Conservation (phyloP, 208 protist genomes). For the Trypanosoma rangeli region DNA sequence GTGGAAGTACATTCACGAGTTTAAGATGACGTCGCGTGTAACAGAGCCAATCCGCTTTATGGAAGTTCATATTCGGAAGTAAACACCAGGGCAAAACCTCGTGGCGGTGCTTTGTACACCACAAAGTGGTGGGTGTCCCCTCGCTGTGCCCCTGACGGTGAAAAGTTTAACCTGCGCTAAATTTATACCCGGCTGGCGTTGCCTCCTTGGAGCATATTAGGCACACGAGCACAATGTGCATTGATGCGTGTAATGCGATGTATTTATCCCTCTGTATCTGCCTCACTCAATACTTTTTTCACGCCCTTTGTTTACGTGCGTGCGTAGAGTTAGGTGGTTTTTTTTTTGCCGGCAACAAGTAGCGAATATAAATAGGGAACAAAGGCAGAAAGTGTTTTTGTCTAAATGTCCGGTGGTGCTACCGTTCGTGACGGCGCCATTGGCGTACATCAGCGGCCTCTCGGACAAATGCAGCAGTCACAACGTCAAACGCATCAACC, state of each 20-base stretch:
- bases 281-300: not conserved
- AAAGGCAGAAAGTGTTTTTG: not conserved
- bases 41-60: constrained; percentile 90
- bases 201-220: too few relatives aligned
- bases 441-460: constrained; percentile 5
- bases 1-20: constrained; percentile 82
- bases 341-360: not conserved
- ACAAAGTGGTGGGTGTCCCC: too few relatives aligned
- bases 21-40: constrained; percentile 61
- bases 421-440: not conserved
- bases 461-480: not conserved
- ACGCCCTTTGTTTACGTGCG: constrained; percentile 5
- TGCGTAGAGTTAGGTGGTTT: not conserved
- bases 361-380: not conserved
- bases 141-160: too few relatives aligned
- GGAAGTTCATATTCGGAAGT: constrained; percentile 73
- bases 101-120: not conserved
- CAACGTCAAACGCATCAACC: not conserved
- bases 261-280: not conserved
- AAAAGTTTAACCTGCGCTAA: not conserved
- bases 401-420: constrained; percentile 8
- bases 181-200: not conserved
- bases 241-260: not conserved
- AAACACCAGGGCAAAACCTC: constrained; percentile 8
- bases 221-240: too few relatives aligned